A percentile compares a stretch with the other conserved stretches of the same genome.
These are phyloP conservation scores for Uronychia binucleata DNA, from an alignment of 73 alveolate genomes.

Conservation along the genomic window DNA sequence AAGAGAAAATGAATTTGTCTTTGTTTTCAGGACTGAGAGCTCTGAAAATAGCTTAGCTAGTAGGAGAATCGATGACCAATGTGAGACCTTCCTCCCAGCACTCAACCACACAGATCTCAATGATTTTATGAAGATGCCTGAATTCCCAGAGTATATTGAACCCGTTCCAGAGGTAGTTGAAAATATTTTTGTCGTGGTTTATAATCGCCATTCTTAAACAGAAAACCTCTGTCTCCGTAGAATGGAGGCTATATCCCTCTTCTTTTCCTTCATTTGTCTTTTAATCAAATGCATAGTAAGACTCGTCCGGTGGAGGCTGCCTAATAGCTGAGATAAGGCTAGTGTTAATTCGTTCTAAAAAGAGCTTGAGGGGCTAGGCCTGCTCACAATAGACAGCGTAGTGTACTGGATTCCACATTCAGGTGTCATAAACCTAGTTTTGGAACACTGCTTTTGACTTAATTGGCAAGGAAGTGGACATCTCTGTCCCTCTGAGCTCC, in stretches of 20 bases:
- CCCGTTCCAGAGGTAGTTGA: background rate
- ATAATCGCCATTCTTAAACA: background rate
- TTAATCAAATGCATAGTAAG: no score
- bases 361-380: no score
- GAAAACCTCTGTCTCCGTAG: background rate
- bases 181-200: background rate
- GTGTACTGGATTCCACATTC: no score
- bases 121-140: background rate
- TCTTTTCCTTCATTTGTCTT: no score
- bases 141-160: background rate
- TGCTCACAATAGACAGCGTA: no score
- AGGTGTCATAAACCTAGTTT: no score
- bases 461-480: no score
- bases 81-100: background rate
- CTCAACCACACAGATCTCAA: background rate
- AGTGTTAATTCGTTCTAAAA: no score
- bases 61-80: background rate
- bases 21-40: background rate
- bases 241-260: background rate
- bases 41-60: background rate
- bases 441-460: no score
- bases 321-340: no score
- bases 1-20: background rate
- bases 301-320: no score
- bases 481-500: no score